phyloP scores from a whole-genome alignment of 768 basidiomycete species.

The Pleurotus platypus region DNA sequence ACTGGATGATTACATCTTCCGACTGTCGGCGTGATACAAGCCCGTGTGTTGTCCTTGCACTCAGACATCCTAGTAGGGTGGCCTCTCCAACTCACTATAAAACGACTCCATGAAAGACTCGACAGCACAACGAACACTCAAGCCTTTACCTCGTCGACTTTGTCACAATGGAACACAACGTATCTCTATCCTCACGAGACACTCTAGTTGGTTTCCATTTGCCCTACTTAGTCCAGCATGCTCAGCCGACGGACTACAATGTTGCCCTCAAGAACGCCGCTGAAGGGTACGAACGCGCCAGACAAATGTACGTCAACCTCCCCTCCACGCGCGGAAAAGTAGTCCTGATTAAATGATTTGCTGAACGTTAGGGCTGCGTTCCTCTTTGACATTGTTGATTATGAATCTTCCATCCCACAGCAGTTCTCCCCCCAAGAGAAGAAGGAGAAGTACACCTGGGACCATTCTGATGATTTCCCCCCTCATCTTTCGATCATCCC shows the following conservation, averaged over 20 bases:
- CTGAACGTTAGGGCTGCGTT: neutral
- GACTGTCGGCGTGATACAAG: too few species aligned
- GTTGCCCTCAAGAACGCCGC: neutral
- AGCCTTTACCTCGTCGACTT: too few species aligned
- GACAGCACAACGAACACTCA: too few species aligned
- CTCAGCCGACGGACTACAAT: neutral
- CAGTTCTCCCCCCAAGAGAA: neutral
- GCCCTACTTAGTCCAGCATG: too few species aligned
- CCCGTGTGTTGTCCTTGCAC: too few species aligned
- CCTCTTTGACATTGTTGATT: constrained; percentile 3
- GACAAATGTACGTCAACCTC: neutral
- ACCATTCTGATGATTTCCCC: constrained; percentile 14
- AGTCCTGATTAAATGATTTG: neutral
- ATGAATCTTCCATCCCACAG: constrained; percentile 2
- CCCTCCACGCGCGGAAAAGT: neutral
- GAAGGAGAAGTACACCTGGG: constrained; percentile 12
- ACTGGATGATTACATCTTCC: too few species aligned
- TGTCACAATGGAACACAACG: too few species aligned
- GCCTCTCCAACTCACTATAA: too few species aligned
- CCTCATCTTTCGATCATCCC: constrained; percentile 18
- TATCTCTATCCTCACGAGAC: too few species aligned
- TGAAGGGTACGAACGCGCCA: neutral
- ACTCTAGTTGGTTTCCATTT: too few species aligned
- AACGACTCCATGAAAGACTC: too few species aligned
- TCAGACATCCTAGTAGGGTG: too few species aligned